phyloP scores from a whole-genome alignment of 2,329 filamentous ascomycete species.

The Diaporthe ilicicola region DNA sequence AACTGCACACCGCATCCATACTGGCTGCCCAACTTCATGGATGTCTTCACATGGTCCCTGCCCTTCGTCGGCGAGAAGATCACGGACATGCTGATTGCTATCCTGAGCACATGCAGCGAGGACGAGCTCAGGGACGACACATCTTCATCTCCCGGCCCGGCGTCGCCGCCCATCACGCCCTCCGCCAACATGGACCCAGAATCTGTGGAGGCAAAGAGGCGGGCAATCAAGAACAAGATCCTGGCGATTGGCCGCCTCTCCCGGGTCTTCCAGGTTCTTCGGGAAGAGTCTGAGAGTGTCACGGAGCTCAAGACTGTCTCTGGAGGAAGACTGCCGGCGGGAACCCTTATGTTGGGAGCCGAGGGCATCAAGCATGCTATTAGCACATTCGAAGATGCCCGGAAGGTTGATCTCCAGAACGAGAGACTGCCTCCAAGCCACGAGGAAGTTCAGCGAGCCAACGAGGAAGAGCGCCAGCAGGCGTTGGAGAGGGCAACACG shows the following conservation, averaged over 20 bases:
- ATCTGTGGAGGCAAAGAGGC: conserved; percentile 90
- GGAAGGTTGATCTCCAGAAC: conserved; percentile 97
- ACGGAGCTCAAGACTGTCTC: conserved; percentile 98
- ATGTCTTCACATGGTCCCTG: conserved; percentile 99
- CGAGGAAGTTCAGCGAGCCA: conserved; percentile 87
- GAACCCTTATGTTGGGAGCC: conserved; percentile 96
- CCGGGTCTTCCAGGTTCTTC: conserved; percentile 96
- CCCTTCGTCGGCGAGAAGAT: conserved; percentile 99
- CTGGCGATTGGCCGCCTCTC: conserved; percentile 95
- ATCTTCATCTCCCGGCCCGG: conserved; percentile 74
- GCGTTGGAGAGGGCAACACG: conserved; percentile 86
- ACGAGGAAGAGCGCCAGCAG: conserved; percentile 80
- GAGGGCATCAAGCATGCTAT: conserved; percentile 98
- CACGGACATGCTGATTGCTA: conserved; percentile 98
- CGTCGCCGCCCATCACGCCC: conserved; percentile 74
- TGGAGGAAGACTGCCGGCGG: conserved; percentile 89
- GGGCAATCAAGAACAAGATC: conserved; percentile 99
- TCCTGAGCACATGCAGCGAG: conserved; percentile 98
- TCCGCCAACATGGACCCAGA: conserved; percentile 71
- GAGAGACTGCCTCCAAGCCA: conserved; percentile 91
- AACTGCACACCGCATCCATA: conserved; percentile 99
- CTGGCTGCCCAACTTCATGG: conserved; percentile 99
- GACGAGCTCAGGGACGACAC: conserved; percentile 94
- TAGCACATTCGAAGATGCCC: conserved; percentile 93
- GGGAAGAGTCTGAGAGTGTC: conserved; percentile 95